Percentiles rank a stretch among this genome's conserved stretches.
phyloP scores from a whole-genome alignment of 495 filamentous ascomycete genomes.

The Trichoderma erinaceum region DNA sequence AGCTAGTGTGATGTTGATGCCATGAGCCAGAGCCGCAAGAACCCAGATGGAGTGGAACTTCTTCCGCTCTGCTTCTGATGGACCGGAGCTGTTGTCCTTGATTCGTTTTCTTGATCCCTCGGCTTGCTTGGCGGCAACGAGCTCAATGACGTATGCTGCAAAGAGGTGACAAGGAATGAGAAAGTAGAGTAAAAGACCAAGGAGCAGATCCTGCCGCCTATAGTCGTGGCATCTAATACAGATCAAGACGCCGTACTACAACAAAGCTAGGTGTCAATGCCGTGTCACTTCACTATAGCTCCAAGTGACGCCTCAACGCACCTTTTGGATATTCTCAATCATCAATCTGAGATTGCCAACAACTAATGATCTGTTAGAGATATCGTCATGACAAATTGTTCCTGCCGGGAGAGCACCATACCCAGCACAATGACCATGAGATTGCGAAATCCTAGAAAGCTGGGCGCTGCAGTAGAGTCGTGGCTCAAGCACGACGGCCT shows the following conservation, averaged over 20 bases:
- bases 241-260: slow-evolving; percentile 88
- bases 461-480: slow-evolving; percentile 65
- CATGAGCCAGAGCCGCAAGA: slow-evolving; percentile 68
- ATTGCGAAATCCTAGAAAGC: slow-evolving; percentile 90
- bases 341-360: slow-evolving; percentile 89
- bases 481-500: slow-evolving; percentile 78
- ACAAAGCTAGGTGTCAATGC: slow-evolving; percentile 19
- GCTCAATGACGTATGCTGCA: slow-evolving; percentile 80
- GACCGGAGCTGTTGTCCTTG: slow-evolving; percentile 45
- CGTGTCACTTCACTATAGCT: not conserved
- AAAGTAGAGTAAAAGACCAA: slow-evolving; percentile 70
- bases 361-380: slow-evolving; percentile 42
- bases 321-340: slow-evolving; percentile 96
- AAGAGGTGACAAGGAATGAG: slow-evolving; percentile 86
- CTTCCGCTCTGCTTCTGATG: slow-evolving; percentile 49
- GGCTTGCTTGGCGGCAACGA: slow-evolving; percentile 70
- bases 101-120: slow-evolving; percentile 55
- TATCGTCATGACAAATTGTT: not conserved
- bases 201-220: slow-evolving; percentile 65
- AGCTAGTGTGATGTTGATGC: slow-evolving; percentile 74
- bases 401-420: slow-evolving; percentile 31
- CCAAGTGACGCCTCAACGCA: slow-evolving; percentile 29
- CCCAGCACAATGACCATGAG: slow-evolving; percentile 91
- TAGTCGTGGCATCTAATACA: slow-evolving; percentile 89
- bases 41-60: slow-evolving; percentile 70